Conservation (phyloP, 1,284 basidiomycete genomes). For the Fomitopsis betulina region DNA sequence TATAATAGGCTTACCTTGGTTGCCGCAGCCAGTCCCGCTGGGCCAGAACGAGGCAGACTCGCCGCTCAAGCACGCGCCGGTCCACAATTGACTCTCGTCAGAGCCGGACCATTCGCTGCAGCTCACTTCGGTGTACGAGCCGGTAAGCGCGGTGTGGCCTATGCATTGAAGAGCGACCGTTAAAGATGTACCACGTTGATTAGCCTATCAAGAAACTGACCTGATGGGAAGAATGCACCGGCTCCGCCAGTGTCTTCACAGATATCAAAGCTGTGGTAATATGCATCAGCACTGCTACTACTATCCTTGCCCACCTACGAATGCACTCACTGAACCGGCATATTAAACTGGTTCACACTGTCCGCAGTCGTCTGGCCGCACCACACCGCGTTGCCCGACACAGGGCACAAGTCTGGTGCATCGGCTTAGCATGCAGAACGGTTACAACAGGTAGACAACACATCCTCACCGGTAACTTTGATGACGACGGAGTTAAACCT, state of each 20-base stretch:
- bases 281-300: background rate
- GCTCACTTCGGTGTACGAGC: constrained; percentile 48
- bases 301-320: background rate
- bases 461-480: constrained; percentile 36
- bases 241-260: constrained; percentile 54
- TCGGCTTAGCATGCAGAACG: no score
- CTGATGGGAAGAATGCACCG: constrained; percentile 50
- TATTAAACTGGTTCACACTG: constrained; percentile 38
- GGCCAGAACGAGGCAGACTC: constrained; percentile 49
- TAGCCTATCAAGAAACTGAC: constrained; percentile 11
- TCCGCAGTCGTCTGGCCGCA: constrained; percentile 45
- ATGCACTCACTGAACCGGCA: constrained; percentile 43
- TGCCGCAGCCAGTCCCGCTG: constrained; percentile 41
- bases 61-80: constrained; percentile 45
- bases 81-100: constrained; percentile 41
- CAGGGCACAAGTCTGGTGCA: constrained; percentile 39
- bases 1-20: constrained; percentile 35
- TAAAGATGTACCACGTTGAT: background rate
- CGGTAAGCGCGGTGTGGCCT: constrained; percentile 46
- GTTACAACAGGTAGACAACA: background rate
- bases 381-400: constrained; percentile 46
- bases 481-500: constrained; percentile 49
- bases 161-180: background rate
- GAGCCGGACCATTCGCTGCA: constrained; percentile 53
- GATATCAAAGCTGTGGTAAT: constrained; percentile 46